A percentile compares a stretch with the other conserved stretches of the same genome.
phyloP scores from a whole-genome alignment of 306 rosid genomes.

The Rubus parviflorus region DNA sequence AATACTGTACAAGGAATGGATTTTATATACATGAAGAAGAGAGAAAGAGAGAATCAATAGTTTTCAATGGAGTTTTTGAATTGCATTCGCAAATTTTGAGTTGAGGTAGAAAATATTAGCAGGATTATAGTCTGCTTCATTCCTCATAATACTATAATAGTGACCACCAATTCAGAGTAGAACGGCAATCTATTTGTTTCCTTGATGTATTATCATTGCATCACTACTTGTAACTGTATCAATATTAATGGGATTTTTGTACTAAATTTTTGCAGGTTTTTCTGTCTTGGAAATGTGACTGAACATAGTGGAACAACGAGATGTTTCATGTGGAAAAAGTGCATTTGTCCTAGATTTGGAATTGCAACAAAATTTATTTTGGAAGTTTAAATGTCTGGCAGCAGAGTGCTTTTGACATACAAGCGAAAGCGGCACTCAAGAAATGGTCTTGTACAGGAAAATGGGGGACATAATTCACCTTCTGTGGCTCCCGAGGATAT shows the following conservation, averaged over 20 bases:
- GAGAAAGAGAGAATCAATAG: neutral
- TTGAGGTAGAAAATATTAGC: neutral
- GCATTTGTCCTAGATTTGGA: slow-evolving; percentile 17
- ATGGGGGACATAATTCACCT: slow-evolving; percentile 24
- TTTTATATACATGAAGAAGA: neutral
- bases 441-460: slow-evolving; percentile 30
- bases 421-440: slow-evolving; percentile 50
- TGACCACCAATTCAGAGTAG: neutral
- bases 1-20: neutral
- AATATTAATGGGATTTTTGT: slow-evolving; percentile 13
- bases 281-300: neutral
- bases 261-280: neutral
- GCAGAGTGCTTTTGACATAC: slow-evolving; percentile 58
- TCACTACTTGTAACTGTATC: neutral
- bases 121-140: neutral
- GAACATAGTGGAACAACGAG: neutral
- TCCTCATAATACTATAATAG: neutral
- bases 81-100: too few species aligned
- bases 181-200: neutral
- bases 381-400: slow-evolving; percentile 49
- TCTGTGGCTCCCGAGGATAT: slow-evolving; percentile 23
- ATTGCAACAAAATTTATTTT: slow-evolving; percentile 22
- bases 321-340: neutral
- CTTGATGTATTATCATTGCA: neutral
- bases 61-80: neutral